These are phyloP conservation scores for Ulota crispa DNA, from an alignment of 225 moss, liverwort and hornwort genomes.

Conservation along the genomic window DNA sequence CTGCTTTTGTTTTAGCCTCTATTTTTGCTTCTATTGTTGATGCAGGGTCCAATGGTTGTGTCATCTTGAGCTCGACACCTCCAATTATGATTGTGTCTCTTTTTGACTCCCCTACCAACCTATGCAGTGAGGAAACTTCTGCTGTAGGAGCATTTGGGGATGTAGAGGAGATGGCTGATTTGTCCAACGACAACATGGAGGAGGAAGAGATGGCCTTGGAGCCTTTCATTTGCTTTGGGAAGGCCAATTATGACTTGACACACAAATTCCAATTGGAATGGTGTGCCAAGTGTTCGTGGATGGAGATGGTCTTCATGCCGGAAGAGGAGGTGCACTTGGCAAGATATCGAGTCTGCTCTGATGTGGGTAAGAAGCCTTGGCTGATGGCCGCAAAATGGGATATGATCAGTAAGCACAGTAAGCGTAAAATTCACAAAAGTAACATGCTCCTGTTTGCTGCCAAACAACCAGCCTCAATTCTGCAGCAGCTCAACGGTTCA, in stretches of 20 bases:
- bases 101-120: too few species aligned
- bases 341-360: not conserved
- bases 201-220: not conserved
- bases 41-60: too few species aligned
- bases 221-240: accelerated
- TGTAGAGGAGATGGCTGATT: too few species aligned
- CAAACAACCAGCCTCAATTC: not conserved
- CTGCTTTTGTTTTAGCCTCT: too few species aligned
- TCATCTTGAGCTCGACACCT: too few species aligned
- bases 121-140: too few species aligned
- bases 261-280: not conserved
- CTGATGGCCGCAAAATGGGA: not conserved
- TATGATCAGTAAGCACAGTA: not conserved
- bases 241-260: not conserved
- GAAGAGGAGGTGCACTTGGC: not conserved
- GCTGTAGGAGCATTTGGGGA: too few species aligned
- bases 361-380: not conserved
- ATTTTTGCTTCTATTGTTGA: too few species aligned
- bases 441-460: not conserved
- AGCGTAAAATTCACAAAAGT: not conserved
- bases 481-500: not conserved
- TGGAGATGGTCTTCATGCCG: not conserved
- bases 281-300: not conserved
- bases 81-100: too few species aligned
- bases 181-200: not conserved